Evolutionary conservation across 768 basidiomycete genomes (phyloP).

Genomic region (Boletus subparvulus): DNA sequence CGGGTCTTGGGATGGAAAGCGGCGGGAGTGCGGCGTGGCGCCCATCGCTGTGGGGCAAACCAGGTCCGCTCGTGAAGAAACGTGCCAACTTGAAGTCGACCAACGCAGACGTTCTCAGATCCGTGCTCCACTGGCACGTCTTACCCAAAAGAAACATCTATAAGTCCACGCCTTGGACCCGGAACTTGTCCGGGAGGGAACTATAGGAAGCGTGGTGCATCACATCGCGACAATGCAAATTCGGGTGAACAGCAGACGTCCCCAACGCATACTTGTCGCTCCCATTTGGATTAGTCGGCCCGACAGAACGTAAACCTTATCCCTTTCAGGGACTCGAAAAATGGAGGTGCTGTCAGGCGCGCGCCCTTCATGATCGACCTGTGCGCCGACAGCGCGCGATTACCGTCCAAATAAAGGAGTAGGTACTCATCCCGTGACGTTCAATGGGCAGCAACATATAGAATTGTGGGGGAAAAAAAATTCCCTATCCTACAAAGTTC

Average conservation of each 20-base stretch:
- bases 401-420: neutral
- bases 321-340: conserved; percentile 6
- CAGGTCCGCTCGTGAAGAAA: conserved; percentile 5
- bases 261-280: conserved; percentile 1
- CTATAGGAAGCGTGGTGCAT: neutral
- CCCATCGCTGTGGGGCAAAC: conserved; percentile 2
- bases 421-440: neutral
- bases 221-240: conserved; percentile 3
- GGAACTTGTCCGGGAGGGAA: conserved; percentile 10
- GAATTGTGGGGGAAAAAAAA: neutral
- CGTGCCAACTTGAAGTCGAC: conserved; percentile 19
- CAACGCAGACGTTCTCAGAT: conserved; percentile 12
- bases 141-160: neutral
- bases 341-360: conserved; percentile 18
- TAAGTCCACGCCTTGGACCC: neutral
- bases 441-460: neutral
- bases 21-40: conserved; percentile 1
- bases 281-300: neutral
- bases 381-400: neutral
- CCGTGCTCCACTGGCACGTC: neutral
- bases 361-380: conserved; percentile 26
- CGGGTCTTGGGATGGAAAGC: neutral
- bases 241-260: neutral
- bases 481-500: neutral
- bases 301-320: neutral